Evolutionary conservation across 495 filamentous ascomycete species (phyloP), one percentile per base, ranked within the genome.

Genomic region (Neurospora hispaniola): DNA sequence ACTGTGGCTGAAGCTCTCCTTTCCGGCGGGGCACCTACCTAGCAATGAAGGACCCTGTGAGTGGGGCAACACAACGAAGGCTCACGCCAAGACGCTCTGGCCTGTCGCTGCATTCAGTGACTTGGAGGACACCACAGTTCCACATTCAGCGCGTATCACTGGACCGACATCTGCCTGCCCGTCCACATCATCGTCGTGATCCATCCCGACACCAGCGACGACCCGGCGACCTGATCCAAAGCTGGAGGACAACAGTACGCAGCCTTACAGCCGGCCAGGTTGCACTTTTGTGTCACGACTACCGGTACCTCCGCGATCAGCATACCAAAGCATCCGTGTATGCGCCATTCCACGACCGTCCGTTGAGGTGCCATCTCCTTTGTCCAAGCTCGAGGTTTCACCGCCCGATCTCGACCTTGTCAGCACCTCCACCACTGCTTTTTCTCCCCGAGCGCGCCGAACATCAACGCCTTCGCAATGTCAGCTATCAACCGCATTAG

Each of bases 401-500:
- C 76, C 76, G 74, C 74, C 71, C 69, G 46, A 41, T 14, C 70
- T 70, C 74, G 35, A 59, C 70, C 35, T 54, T 42, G 66, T 48
- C 72, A 68, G 31, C 43, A 40, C 71, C 31, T 70, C 72, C 70
- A 59, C 23, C 43, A 41, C 35, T 42, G 31, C 54, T 68, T 7
- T 39, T 46, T 18, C 27, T 43, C 31, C 59, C 66, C 20, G 27
- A 23, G 35, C n/a, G 31, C 35, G 39, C n/a, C 44, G 39, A 46
- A 39, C 31, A 73, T 14, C 69, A 20, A 73, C 35, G 42, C n/a
- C 38, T 38, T 7, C 27, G 71, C 75, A 75, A 82, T 80, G 76
- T 95, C 97, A 92, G 96, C 96, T 78, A 94, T 98, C 81, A 98
- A 96, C 83, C 91, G 95, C 82, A 95, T 99, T 78, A 90, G 93